These are phyloP conservation scores for Saccharum hybrid DNA, from an alignment of 202 grass and related monocot species.

Conservation along the genomic window DNA sequence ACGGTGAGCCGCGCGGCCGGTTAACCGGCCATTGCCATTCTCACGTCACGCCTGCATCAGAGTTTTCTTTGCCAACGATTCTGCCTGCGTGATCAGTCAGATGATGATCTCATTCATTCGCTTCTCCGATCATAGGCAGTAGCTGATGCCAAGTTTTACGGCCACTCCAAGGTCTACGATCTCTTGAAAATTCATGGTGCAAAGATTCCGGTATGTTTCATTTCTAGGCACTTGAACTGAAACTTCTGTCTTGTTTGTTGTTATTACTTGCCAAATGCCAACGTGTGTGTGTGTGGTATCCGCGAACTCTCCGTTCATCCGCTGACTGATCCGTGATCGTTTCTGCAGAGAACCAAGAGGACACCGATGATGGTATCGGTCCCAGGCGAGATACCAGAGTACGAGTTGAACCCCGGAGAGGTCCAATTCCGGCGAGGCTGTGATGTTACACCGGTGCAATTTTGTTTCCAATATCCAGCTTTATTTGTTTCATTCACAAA, in stretches of 20 bases:
- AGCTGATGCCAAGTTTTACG: conserved; percentile 88
- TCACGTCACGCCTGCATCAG: no score
- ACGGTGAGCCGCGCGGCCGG: conserved; percentile 43
- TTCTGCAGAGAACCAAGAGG: conserved; percentile 62
- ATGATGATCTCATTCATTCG: not conserved
- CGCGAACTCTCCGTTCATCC: no score
- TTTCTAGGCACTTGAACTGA: not conserved
- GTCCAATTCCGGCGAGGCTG: conserved; percentile 85
- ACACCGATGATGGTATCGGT: conserved; percentile 82
- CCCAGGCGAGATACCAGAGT: conserved; percentile 83
- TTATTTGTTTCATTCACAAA: conserved; percentile 5
- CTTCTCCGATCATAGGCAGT: conserved; percentile 54
- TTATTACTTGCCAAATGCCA: no score
- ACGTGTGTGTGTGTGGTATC: no score
- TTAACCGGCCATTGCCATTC: not conserved
- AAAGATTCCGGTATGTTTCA: conserved; percentile 65
- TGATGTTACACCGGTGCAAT: conserved; percentile 64
- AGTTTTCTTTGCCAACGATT: not conserved
- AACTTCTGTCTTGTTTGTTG: not conserved
- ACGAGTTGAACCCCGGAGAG: conserved; percentile 84
- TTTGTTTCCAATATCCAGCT: not conserved
- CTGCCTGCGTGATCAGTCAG: not conserved
- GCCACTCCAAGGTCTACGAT: conserved; percentile 74
- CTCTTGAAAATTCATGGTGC: conserved; percentile 82
- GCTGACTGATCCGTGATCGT: not conserved